A percentile compares a stretch with the other conserved stretches of the same genome.
Conservation (phyloP, 2,329 filamentous ascomycete species). For the Davidsoniella australis region DNA sequence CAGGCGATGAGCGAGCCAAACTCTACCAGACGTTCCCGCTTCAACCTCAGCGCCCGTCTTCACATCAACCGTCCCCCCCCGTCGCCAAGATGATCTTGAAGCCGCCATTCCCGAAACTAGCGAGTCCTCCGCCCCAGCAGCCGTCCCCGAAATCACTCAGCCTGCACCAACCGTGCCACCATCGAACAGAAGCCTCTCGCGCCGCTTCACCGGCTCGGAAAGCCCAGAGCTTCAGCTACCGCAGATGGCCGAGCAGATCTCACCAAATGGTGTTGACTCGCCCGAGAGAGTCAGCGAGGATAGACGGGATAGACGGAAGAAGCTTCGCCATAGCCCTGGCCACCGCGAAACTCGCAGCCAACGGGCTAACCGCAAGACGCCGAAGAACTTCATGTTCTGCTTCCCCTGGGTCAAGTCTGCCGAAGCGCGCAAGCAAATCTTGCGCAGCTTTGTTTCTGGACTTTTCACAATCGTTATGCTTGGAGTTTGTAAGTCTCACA, state of each 20-base stretch:
- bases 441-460: slow-evolving; percentile 49
- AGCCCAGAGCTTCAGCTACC: slow-evolving; percentile 32
- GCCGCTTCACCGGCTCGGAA: slow-evolving; percentile 25
- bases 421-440: slow-evolving; percentile 35
- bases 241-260: slow-evolving; percentile 14
- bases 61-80: background rate
- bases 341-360: background rate
- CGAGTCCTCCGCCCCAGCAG: background rate
- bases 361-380: background rate
- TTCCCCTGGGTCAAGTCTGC: slow-evolving; percentile 38
- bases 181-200: background rate
- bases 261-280: background rate
- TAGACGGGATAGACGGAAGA: background rate
- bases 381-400: slow-evolving; percentile 30
- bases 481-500: slow-evolving; percentile 42
- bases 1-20: background rate
- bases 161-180: slow-evolving; percentile 3
- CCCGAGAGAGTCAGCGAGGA: background rate
- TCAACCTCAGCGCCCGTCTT: background rate
- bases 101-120: background rate
- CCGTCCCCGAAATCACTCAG: background rate
- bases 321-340: background rate
- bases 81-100: background rate
- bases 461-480: slow-evolving; percentile 41
- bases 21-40: slow-evolving; percentile 7